Percentiles rank a stretch among this genome's conserved stretches.
Evolutionary conservation across 768 basidiomycete genomes (phyloP).

Genomic region (Suillus hirtellus): DNA sequence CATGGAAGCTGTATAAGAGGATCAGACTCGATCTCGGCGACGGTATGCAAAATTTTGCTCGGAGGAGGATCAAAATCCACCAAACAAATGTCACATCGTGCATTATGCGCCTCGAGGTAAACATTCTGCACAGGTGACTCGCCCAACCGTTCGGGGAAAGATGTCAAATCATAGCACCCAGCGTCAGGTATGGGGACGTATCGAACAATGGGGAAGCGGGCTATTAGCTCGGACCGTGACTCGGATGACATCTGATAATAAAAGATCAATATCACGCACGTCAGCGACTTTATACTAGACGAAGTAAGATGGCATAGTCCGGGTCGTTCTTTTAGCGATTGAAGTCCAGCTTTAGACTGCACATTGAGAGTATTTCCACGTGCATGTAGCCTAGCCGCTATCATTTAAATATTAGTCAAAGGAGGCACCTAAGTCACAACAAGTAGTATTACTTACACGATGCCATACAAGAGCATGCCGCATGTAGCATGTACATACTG

Average conservation of each 20-base stretch:
- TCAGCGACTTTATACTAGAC: background rate
- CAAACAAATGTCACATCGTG: conserved; percentile 9
- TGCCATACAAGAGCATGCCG: too few relatives aligned
- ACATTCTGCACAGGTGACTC: conserved; percentile 5
- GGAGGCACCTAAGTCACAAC: too few relatives aligned
- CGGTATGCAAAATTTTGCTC: background rate
- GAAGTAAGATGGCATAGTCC: background rate
- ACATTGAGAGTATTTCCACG: background rate
- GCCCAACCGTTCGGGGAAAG: background rate
- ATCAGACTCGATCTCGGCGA: background rate
- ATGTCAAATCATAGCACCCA: background rate
- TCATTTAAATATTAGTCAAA: too few relatives aligned
- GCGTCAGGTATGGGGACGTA: conserved; percentile 6
- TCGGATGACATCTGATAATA: background rate
- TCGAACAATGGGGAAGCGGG: conserved; percentile 9
- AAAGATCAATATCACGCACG: background rate
- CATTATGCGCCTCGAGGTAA: conserved; percentile 10
- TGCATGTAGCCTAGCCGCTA: background rate
- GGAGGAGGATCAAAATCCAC: conserved; percentile 9
- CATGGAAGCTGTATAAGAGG: conserved; percentile 12
- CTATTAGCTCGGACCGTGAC: background rate
- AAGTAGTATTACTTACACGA: too few relatives aligned
- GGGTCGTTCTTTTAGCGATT: background rate
- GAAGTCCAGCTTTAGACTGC: background rate
- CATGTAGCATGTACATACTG: too few relatives aligned